phyloP scores from a whole-genome alignment of 257 asterid species.

The Anisodus acutangulus region DNA sequence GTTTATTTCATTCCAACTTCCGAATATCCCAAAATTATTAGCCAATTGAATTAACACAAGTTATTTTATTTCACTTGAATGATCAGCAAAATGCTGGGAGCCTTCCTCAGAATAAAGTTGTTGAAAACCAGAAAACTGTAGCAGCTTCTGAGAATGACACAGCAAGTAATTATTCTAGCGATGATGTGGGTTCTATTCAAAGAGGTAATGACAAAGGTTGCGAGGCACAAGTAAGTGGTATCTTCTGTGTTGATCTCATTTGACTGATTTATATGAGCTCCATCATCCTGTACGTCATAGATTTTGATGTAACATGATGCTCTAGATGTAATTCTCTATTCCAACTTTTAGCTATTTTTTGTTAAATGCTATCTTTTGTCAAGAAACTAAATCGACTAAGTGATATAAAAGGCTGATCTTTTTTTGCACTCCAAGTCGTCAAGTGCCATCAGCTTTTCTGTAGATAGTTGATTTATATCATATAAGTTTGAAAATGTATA shows the following conservation, averaged over 20 bases:
- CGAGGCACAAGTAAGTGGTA: conserved; percentile 73
- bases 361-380: conserved; percentile 2
- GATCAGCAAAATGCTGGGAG: conserved; percentile 51
- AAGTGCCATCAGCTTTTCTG: neutral
- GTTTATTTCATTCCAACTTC: neutral
- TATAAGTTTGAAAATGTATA: conserved; percentile 25
- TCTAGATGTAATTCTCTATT: neutral
- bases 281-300: conserved; percentile 16
- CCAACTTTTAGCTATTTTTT: conserved; percentile 23
- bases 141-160: conserved; percentile 78
- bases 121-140: conserved; percentile 66
- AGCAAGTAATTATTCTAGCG: conserved; percentile 67
- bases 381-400: neutral
- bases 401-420: neutral
- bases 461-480: neutral
- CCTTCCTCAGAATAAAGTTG: conserved; percentile 62
- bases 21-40: neutral
- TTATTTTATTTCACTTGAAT: conserved; percentile 44
- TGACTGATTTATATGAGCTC: neutral
- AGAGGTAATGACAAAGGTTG: conserved; percentile 67
- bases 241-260: conserved; percentile 26
- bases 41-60: conserved; percentile 14
- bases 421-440: neutral
- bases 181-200: conserved; percentile 56
- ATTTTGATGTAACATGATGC: neutral